Conservation (phyloP, 2,329 filamentous ascomycete genomes). For the Talaromyces amestolkiae region DNA sequence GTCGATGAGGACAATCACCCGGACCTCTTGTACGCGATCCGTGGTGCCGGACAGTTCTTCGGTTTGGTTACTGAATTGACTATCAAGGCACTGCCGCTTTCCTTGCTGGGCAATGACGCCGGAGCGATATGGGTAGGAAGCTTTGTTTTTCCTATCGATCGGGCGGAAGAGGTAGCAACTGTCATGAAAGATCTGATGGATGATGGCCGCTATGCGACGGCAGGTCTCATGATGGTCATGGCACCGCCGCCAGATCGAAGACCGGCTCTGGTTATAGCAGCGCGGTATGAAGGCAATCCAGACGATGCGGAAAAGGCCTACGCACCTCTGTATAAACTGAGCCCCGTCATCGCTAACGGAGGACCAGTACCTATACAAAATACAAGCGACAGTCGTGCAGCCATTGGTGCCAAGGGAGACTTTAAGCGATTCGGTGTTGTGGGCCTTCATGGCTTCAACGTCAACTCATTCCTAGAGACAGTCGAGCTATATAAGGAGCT, state of each 20-base stretch:
- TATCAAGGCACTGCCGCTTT: background rate
- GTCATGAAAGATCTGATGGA: background rate
- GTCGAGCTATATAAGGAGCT: background rate
- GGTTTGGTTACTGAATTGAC: background rate
- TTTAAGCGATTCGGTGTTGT: background rate
- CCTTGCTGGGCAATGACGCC: background rate
- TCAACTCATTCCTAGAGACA: background rate
- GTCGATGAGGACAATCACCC: background rate
- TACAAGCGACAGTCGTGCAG: background rate
- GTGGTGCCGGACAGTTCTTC: background rate
- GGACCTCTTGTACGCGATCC: background rate
- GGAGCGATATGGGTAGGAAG: background rate
- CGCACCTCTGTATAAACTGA: background rate
- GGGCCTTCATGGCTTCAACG: background rate
- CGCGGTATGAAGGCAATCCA: background rate
- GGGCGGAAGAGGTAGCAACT: background rate
- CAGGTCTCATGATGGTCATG: background rate
- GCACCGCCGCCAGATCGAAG: background rate
- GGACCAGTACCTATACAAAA: background rate
- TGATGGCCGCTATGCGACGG: background rate
- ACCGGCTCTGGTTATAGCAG: background rate
- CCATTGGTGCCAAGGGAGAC: background rate
- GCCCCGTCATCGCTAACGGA: background rate
- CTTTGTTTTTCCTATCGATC: background rate
- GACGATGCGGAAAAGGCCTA: background rate